These are phyloP conservation scores for Rhizopogon sp. DNA, from an alignment of 768 basidiomycete species.

Conservation along the genomic window DNA sequence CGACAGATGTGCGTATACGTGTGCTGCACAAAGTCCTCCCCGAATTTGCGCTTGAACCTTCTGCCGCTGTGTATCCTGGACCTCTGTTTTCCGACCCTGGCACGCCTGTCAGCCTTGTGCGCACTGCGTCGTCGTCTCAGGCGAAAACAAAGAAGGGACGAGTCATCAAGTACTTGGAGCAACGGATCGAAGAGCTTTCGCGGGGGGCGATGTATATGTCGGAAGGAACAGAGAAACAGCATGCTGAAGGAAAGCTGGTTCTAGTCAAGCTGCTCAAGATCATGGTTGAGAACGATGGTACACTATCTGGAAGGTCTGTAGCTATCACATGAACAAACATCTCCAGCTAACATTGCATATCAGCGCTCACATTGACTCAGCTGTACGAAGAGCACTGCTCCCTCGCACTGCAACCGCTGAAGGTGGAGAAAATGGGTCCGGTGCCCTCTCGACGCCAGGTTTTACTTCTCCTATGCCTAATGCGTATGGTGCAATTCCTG, in stretches of 20 bases:
- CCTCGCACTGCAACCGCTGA: conserved; percentile 42
- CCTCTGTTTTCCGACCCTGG: conserved; percentile 81
- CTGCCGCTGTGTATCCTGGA: conserved; percentile 70
- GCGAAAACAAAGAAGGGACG: conserved; percentile 78
- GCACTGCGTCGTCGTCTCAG: conserved; percentile 50
- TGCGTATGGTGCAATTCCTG: conserved; percentile 10
- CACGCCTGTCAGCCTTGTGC: conserved; percentile 60
- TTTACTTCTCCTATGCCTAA: conserved; percentile 25
- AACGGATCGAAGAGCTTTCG: conserved; percentile 70
- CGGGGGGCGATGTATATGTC: conserved; percentile 70
- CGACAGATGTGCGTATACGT: conserved; percentile 66
- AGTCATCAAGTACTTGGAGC: conserved; percentile 74
- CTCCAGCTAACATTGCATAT: conserved; percentile 12
- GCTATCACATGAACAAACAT: not conserved
- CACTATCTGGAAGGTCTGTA: conserved; percentile 73
- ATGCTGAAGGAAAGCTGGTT: conserved; percentile 71
- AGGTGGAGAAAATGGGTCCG: conserved; percentile 15
- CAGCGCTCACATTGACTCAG: conserved; percentile 64
- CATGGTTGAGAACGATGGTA: conserved; percentile 88
- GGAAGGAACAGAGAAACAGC: conserved; percentile 46
- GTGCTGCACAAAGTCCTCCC: conserved; percentile 66
- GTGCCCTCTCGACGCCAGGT: conserved; percentile 18
- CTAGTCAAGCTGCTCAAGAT: conserved; percentile 70
- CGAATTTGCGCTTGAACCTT: conserved; percentile 52
- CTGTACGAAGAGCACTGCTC: conserved; percentile 69